phyloP scores from a whole-genome alignment of 805 yeast genomes.

The Candida easanensis region DNA sequence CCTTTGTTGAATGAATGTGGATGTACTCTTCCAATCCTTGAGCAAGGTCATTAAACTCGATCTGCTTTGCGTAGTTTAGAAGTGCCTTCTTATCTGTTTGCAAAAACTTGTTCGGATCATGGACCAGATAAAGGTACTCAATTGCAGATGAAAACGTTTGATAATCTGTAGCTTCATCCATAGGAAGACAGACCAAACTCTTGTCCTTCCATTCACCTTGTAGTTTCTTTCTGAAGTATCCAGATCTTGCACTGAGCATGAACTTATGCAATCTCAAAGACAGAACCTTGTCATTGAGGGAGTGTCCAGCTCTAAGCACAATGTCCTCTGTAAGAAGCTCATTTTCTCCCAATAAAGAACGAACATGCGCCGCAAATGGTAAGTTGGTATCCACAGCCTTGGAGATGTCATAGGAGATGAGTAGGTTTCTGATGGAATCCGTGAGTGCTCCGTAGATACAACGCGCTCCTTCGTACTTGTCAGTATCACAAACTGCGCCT shows the following conservation, averaged over 20 bases:
- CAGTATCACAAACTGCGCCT: slow-evolving; percentile 79
- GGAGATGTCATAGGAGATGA: slow-evolving; percentile 60
- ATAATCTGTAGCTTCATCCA: slow-evolving; percentile 17
- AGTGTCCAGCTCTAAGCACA: slow-evolving; percentile 14
- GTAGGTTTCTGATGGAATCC: slow-evolving; percentile 56
- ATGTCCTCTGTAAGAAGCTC: slow-evolving; percentile 22
- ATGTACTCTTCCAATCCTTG: slow-evolving; percentile 32
- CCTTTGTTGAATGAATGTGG: slow-evolving; percentile 28
- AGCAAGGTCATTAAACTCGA: slow-evolving; percentile 36
- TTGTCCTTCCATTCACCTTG: slow-evolving; percentile 24
- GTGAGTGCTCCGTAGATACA: slow-evolving; percentile 78
- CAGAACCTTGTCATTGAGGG: slow-evolving; percentile 3
- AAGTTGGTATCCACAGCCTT: slow-evolving; percentile 64
- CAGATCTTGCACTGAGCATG: slow-evolving; percentile 37
- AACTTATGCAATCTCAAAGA: slow-evolving; percentile 37
- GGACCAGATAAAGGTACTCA: slow-evolving; percentile 35
- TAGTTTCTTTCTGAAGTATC: slow-evolving; percentile 29
- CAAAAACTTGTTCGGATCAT: slow-evolving; percentile 38
- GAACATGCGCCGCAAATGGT: slow-evolving; percentile 71
- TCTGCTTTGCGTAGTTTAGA: slow-evolving; percentile 31
- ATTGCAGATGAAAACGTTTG: slow-evolving; percentile 25
- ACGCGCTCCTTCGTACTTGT: slow-evolving; percentile 77
- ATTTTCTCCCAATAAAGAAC: slow-evolving; percentile 38
- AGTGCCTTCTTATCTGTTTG: slow-evolving; percentile 30
- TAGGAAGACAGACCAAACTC: slow-evolving; percentile 20